Evolutionary conservation across 352 stramenopile species (phyloP).

Genomic region (Globisporangium nodosum): DNA sequence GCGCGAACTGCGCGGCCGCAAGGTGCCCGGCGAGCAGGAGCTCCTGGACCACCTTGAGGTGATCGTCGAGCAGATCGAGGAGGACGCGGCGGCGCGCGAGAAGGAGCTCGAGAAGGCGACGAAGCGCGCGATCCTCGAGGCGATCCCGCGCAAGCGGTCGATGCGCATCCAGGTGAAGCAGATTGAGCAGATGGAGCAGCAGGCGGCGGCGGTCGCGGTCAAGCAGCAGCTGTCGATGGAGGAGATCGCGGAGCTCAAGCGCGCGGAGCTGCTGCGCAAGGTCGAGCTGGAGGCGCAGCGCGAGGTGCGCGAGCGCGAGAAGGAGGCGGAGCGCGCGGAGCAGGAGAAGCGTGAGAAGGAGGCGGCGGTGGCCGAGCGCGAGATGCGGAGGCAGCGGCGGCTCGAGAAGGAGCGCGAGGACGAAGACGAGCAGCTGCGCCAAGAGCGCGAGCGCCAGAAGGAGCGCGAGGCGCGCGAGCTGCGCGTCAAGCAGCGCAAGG

Average conservation of each 20-base stretch:
- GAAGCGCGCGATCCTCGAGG: conserved; percentile 72
- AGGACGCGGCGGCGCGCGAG: conserved; percentile 43
- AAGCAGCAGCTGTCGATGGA: conserved; percentile 54
- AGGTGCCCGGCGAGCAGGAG: conserved; percentile 66
- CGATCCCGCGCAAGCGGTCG: conserved; percentile 78
- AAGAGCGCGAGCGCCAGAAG: conserved; percentile 35
- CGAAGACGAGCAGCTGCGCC: conserved; percentile 20
- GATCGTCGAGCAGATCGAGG: conserved; percentile 74
- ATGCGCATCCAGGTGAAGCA: conserved; percentile 83
- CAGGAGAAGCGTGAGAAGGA: conserved; percentile 57
- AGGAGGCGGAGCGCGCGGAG: conserved; percentile 39
- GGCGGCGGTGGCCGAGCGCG: conserved; percentile 39
- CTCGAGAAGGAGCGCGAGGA: conserved; percentile 59
- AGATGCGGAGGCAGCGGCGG: conserved; percentile 47
- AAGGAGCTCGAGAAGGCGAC: conserved; percentile 69
- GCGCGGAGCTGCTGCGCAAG: conserved; percentile 57
- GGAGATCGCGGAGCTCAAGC: conserved; percentile 65
- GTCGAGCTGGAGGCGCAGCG: conserved; percentile 63
- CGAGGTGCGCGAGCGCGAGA: conserved; percentile 43
- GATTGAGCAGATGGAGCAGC: conserved; percentile 72
- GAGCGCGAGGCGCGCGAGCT: conserved; percentile 48
- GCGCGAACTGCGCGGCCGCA: conserved; percentile 53
- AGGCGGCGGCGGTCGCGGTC: conserved; percentile 48
- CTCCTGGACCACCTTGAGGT: conserved; percentile 74
- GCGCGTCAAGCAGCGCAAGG: conserved; percentile 42